phyloP scores from a whole-genome alignment of 306 rosid species.

The Lotus japonicus region DNA sequence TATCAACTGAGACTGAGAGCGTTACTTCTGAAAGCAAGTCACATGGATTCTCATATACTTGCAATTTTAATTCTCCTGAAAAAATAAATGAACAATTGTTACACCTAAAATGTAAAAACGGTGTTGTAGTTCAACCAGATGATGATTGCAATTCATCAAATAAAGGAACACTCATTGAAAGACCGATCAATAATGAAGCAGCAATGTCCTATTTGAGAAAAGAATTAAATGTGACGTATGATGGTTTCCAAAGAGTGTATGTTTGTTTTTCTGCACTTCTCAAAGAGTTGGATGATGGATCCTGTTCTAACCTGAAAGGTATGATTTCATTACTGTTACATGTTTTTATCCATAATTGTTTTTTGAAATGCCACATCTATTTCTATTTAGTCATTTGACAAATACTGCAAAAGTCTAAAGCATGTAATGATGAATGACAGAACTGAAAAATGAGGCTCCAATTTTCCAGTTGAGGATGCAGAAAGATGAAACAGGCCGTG shows the following conservation, averaged over 20 bases:
- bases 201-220: conserved; percentile 35
- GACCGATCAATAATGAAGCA: conserved; percentile 17
- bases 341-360: not conserved
- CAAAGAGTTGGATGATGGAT: conserved; percentile 23
- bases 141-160: conserved; percentile 28
- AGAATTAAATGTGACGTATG: conserved; percentile 44
- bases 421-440: conserved; percentile 44
- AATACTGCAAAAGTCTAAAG: conserved; percentile 11
- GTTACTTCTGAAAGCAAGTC: conserved; percentile 30
- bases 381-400: conserved; percentile 10
- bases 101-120: conserved; percentile 24
- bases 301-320: conserved; percentile 43
- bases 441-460: conserved; percentile 31
- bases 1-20: conserved; percentile 42
- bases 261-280: conserved; percentile 37
- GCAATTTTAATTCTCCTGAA: conserved; percentile 19
- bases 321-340: conserved; percentile 26
- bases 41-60: conserved; percentile 15
- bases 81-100: conserved; percentile 19
- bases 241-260: conserved; percentile 40
- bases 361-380: not conserved
- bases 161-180: conserved; percentile 22
- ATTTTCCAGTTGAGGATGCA: conserved; percentile 24
- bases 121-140: conserved; percentile 19
- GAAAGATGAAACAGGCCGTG: conserved; percentile 32